Conservation (phyloP, 345 rosid species). For the Orychophragmus violaceus region DNA sequence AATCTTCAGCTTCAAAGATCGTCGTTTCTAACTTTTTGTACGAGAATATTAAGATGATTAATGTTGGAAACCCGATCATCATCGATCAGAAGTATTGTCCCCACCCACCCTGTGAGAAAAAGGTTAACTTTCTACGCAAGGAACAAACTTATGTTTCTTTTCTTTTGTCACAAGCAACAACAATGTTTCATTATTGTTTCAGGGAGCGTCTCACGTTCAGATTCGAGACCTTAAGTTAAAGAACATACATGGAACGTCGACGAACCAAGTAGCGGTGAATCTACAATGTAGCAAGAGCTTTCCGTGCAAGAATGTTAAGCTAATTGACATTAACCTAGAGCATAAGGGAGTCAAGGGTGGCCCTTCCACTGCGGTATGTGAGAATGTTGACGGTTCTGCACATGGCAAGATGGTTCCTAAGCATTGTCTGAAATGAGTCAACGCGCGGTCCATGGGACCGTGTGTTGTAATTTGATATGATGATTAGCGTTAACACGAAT, state of each 20-base stretch:
- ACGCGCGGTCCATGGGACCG: background rate
- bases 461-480: background rate
- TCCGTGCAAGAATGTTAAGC: conserved; percentile 25
- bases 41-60: conserved; percentile 25
- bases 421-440: background rate
- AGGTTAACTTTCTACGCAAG: conserved; percentile 1
- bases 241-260: conserved; percentile 34
- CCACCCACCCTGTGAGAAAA: conserved; percentile 4
- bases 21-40: conserved; percentile 11
- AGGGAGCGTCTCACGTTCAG: conserved; percentile 37
- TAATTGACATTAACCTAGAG: conserved; percentile 23
- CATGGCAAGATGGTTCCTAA: conserved; percentile 9
- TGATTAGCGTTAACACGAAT: too few relatives aligned
- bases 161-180: background rate
- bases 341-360: background rate
- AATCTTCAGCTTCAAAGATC: conserved; percentile 12
- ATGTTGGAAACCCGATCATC: conserved; percentile 16
- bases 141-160: background rate
- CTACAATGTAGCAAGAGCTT: conserved; percentile 28
- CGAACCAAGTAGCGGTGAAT: conserved; percentile 24
- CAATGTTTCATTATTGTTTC: background rate
- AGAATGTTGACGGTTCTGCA: conserved; percentile 12
- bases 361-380: conserved; percentile 20
- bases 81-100: conserved; percentile 20
- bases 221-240: conserved; percentile 22